Evolutionary conservation across 2,329 filamentous ascomycete genomes (phyloP).

Genomic region (Venturia effusa): DNA sequence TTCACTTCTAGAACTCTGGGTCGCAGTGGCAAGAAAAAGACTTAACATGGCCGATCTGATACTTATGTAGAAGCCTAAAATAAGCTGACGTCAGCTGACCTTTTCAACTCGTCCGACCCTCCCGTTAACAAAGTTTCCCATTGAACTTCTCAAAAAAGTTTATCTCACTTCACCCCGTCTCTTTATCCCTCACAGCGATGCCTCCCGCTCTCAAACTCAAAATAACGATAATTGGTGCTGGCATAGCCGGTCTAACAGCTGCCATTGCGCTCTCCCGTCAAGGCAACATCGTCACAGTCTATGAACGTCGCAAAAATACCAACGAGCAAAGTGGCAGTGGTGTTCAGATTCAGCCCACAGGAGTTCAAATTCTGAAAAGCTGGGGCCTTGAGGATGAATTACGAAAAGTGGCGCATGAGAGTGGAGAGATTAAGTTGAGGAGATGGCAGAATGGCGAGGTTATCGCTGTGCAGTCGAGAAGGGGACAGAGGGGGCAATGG

Average conservation of each 20-base stretch:
- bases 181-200: too few species aligned
- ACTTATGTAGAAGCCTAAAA: too few species aligned
- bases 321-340: constrained; percentile 24
- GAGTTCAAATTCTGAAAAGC: constrained; percentile 20
- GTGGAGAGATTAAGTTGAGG: background rate
- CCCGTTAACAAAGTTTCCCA: too few species aligned
- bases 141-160: too few species aligned
- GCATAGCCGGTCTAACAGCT: constrained; percentile 20
- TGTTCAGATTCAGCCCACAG: constrained; percentile 31
- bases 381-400: constrained; percentile 22
- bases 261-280: constrained; percentile 20
- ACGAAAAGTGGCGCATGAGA: constrained; percentile 1
- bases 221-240: constrained; percentile 22
- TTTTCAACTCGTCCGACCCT: too few species aligned
- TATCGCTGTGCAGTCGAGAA: background rate
- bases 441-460: background rate
- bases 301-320: constrained; percentile 14
- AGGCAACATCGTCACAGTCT: constrained; percentile 18
- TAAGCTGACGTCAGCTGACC: too few species aligned
- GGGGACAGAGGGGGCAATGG: background rate
- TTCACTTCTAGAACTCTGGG: too few species aligned
- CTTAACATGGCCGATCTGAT: too few species aligned
- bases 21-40: too few species aligned
- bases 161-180: too few species aligned
- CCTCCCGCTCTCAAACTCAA: too few species aligned